Conservation (phyloP, 768 basidiomycete species). For the Termitomyces sp. region DNA sequence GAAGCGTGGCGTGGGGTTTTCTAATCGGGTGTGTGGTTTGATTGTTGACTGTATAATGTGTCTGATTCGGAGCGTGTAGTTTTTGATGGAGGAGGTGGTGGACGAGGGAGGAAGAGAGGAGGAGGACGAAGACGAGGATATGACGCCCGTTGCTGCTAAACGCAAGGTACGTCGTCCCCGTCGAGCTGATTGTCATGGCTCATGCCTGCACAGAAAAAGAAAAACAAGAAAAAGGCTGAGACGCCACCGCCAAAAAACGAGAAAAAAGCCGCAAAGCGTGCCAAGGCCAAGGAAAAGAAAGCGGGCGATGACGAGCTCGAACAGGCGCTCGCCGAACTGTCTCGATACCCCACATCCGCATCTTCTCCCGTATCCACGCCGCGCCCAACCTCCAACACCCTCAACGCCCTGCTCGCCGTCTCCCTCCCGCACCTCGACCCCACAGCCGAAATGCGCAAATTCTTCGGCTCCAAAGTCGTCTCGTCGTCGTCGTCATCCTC, state of each 20-base stretch:
- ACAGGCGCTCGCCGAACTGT: constrained; percentile 79
- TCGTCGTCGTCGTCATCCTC: no score
- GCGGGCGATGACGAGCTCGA: constrained; percentile 78
- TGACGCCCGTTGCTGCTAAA: constrained; percentile 26
- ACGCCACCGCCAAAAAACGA: constrained; percentile 32
- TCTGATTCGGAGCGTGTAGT: constrained; percentile 24
- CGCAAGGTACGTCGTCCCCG: constrained; percentile 29
- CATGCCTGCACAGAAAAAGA: constrained; percentile 21
- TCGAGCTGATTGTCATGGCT: no score
- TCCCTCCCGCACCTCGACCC: constrained; percentile 79
- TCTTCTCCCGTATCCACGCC: constrained; percentile 24
- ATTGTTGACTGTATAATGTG: background rate
- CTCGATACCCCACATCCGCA: constrained; percentile 54
- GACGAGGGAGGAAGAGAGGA: constrained; percentile 24
- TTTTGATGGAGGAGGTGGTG: constrained; percentile 32
- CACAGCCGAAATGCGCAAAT: constrained; percentile 87
- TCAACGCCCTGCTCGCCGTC: constrained; percentile 67
- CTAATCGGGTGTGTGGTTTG: constrained; percentile 14
- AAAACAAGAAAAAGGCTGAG: constrained; percentile 32
- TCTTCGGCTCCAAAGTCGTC: constrained; percentile 92
- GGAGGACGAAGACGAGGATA: no score
- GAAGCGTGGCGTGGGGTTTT: constrained; percentile 31
- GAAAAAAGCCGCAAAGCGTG: constrained; percentile 62
- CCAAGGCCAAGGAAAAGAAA: constrained; percentile 62
- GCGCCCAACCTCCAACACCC: constrained; percentile 22